Evolutionary conservation across 768 basidiomycete genomes (phyloP), one percentile per base, ranked within the genome.

Genomic region (Podaxis mareebaensis): DNA sequence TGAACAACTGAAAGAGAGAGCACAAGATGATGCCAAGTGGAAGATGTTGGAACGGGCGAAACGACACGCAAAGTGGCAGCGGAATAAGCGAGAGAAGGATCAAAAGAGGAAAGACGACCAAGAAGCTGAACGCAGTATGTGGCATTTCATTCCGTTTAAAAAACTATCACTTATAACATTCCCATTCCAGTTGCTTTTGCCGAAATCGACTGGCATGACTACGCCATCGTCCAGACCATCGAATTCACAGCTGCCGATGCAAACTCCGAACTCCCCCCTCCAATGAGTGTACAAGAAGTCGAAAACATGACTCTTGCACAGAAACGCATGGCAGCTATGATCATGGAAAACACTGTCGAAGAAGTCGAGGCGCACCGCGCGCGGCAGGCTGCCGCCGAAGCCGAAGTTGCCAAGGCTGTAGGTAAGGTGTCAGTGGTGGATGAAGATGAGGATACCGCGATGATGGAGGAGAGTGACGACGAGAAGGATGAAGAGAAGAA

Each of bases 141-240:
- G 15, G 49, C n/a, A 17, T 64, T 38, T 59, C 33, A 22, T 22
- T 26, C 54, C 38, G 59, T 68, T 55, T 22, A 46, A 13, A 38
- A 53, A 53, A 17, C n/a, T 39, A 56, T 39, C 39, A 15, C 10
- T 66, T 22, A 69, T 59, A 63, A 64, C 26, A 42, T 63, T 10
- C 33, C 33, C 48, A 56, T 44, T 62, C 58, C 5, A 91, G 92
- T 88, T 75, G 96, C 96, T 4, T 96, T 97, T 71, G 93, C 95
- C 49, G 93, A 96, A 72, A 98, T 99, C 68, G 97, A 99, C 72
- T 99, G 97, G 97, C 95, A 99, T 71, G 97, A 99, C 73, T 99
- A 97, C 77, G 94, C 95, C 44, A 93, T 97, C 61, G 97, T 98
- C 5, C 95, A 98, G 72, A 97, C 95, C 20, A 95, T 97, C 69